Conservation (phyloP, 306 rosid species). For the Boehmeria nivea region DNA sequence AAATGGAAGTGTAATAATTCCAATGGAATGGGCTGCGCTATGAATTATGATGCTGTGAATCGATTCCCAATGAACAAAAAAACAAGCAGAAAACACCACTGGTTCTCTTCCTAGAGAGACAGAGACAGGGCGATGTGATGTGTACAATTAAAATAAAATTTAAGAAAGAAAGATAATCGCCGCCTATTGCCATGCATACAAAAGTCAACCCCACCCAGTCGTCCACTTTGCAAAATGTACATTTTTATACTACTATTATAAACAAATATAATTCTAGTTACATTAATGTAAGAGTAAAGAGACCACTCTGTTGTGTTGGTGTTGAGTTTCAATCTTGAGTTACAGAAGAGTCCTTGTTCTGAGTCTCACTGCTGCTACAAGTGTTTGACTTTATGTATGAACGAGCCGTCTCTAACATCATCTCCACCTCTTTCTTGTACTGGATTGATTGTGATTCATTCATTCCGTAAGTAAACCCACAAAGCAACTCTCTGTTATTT, state of each 20-base stretch:
- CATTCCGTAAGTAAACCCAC: slow-evolving; percentile 17
- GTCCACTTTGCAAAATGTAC: background rate
- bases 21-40: too few species aligned
- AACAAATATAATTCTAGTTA: background rate
- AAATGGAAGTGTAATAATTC: too few species aligned
- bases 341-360: slow-evolving; percentile 21
- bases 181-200: too few species aligned
- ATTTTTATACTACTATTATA: background rate
- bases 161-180: too few species aligned
- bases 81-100: too few species aligned
- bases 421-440: slow-evolving; percentile 90
- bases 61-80: too few species aligned
- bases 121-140: background rate
- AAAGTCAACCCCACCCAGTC: too few species aligned
- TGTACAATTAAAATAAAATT: background rate
- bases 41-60: too few species aligned
- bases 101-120: slow-evolving; percentile 1
- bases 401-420: slow-evolving; percentile 71
- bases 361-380: slow-evolving; percentile 19
- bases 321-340: slow-evolving; percentile 28
- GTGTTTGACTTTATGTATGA: slow-evolving; percentile 39
- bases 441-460: too few species aligned
- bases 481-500: slow-evolving; percentile 4
- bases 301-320: background rate
- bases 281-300: too few species aligned